Base-by-base conservation (phyloP, 1,139 yeast genomes). In the Scheffersomyces illinoinensis region DNA sequence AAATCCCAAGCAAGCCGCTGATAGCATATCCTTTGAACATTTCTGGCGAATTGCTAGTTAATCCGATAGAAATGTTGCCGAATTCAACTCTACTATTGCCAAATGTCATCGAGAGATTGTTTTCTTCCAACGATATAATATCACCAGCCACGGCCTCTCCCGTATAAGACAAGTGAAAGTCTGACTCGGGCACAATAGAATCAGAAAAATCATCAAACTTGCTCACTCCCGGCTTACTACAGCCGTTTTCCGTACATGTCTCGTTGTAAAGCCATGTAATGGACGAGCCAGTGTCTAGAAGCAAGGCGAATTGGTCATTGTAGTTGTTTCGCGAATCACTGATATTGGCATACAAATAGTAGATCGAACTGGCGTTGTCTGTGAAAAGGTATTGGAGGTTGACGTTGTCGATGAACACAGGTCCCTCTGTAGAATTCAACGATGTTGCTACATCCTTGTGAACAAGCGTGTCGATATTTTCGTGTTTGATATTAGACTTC, bases 251-350 rank as follows among this genome's bases (percentile, higher is more conserved):
- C 0, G 74, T 70, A 72, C 91, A 87, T 54, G 81, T 73, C 1
- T 76, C 68, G 55, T 86, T 86, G 67, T 85, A 86, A 2, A 88
- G 78, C 92, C 92, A 88, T 1, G 87, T 71, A 60, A 86, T 82
- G 49, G 87, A 85, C 48, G 89, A 85, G 1, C 90, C 91, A 0
- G 92, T 87, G 68, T 88, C 92, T 33, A 88, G 73, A 19, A 88
- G 77, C 53, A 88, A 72, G 6, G 85, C 84, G 66, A 81, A 86
- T 46, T 73, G 74, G 47, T 71, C 71, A 21, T 73, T 65, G 54
- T 77, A 81, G 33, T 75, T 68, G 48, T 53, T 49, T 10, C 51
- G 47, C 2, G 60, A 39, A 51, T 68, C 69, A n/a, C 58, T 26
- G 1, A 75, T 58, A 12, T 68, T 58, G 18, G 68, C 57, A 49